Conservation (phyloP, 169 alveolate genomes). For the Eimeria praecox region DNA sequence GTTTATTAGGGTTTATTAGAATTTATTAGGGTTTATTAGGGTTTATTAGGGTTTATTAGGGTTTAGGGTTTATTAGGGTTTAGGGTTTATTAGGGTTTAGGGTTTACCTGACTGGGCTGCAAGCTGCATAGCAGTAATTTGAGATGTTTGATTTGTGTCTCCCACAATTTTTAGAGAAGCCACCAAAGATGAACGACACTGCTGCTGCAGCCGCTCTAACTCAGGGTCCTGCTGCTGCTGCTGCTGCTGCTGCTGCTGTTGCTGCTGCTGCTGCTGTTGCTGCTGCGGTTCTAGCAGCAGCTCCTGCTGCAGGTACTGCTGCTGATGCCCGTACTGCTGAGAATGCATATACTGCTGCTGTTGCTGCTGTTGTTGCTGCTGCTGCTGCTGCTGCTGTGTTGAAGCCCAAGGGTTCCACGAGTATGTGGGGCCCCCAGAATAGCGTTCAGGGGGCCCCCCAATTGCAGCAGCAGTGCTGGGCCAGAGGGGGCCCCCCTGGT, state of each 20-base stretch:
- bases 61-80: not conserved
- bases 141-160: conserved; percentile 44
- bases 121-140: conserved; percentile 45
- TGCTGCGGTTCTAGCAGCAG: not conserved
- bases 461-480: not conserved
- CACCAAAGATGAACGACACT: conserved; percentile 21
- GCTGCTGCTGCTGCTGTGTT: not conserved
- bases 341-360: not conserved
- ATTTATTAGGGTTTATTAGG: too few relatives aligned
- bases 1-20: too few relatives aligned
- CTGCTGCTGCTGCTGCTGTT: conserved; percentile 33
- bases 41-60: too few relatives aligned
- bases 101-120: conserved; percentile 59
- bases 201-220: conserved; percentile 53
- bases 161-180: not conserved
- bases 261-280: not conserved
- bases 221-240: not conserved
- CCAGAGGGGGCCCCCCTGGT: not conserved
- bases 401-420: not conserved
- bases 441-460: not conserved
- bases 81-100: not conserved
- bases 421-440: not conserved
- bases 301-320: conserved; percentile 20
- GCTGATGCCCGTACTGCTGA: not conserved
- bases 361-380: not conserved